phyloP scores from a whole-genome alignment of 805 yeast genomes.

The Priceomyces castillae region DNA sequence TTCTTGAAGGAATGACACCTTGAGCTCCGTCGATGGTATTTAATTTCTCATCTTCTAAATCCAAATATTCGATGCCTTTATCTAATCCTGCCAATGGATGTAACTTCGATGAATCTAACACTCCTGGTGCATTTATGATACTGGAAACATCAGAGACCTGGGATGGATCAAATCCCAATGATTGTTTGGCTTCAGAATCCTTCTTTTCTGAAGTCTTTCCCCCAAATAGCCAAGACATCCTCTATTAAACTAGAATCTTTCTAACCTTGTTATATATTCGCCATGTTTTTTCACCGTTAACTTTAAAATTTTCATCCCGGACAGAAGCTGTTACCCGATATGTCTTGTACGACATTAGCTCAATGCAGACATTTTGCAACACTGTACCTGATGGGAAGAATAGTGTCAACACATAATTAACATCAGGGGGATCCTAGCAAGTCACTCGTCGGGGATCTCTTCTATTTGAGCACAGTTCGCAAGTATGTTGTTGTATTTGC shows the following conservation, averaged over 20 bases:
- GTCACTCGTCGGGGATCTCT: too few relatives aligned
- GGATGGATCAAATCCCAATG: conserved; percentile 63
- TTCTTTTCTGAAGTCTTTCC: conserved; percentile 25
- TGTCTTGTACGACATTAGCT: conserved; percentile 1
- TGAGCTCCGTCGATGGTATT: conserved; percentile 81
- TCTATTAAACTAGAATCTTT: neutral
- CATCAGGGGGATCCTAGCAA: too few relatives aligned
- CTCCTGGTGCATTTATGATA: conserved; percentile 58
- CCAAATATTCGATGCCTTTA: conserved; percentile 84
- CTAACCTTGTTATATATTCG: neutral
- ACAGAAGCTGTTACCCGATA: conserved; percentile 4
- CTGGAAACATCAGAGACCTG: conserved; percentile 61
- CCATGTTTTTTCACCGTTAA: neutral
- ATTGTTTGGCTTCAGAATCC: conserved; percentile 22
- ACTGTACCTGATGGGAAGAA: too few relatives aligned
- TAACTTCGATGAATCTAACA: conserved; percentile 65
- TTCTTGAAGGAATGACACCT: conserved; percentile 92
- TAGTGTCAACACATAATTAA: too few relatives aligned
- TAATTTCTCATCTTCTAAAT: conserved; percentile 77
- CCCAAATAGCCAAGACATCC: conserved; percentile 54
- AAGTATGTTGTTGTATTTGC: too few relatives aligned
- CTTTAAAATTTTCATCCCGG: conserved; percentile 2
- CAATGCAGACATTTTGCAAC: conserved; percentile 4
- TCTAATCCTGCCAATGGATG: conserved; percentile 94
- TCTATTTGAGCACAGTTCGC: too few relatives aligned